Conservation (phyloP, 768 basidiomycete species). For the Lanmaoa rubissima region DNA sequence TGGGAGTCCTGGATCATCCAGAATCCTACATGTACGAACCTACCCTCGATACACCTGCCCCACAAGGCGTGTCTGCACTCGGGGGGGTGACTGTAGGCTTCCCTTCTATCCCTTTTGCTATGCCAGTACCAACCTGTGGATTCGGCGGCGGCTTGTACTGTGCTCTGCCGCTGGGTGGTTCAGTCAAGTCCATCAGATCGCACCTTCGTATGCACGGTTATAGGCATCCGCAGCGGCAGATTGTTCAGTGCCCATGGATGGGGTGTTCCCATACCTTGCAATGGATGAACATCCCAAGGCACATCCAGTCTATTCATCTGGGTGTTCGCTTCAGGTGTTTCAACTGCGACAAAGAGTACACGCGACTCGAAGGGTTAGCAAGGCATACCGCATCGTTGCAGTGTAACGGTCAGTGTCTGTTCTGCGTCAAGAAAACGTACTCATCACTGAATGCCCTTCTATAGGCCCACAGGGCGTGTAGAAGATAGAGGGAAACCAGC, state of each 20-base stretch:
- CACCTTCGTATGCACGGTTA: slow-evolving; percentile 13
- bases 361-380: slow-evolving; percentile 2
- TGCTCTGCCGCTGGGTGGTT: not conserved
- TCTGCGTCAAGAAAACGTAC: not conserved
- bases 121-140: not conserved
- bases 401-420: not conserved
- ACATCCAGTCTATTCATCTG: slow-evolving; percentile 8
- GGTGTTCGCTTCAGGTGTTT: not conserved
- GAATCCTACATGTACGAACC: too few relatives aligned
- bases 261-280: slow-evolving; percentile 2
- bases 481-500: not conserved
- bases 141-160: slow-evolving; percentile 4
- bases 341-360: slow-evolving; percentile 6
- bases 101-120: not conserved
- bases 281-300: slow-evolving; percentile 7
- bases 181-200: not conserved
- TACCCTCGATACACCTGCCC: too few relatives aligned
- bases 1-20: too few relatives aligned
- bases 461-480: not conserved
- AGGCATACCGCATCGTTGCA: not conserved
- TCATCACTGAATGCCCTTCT: not conserved
- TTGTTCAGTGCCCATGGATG: slow-evolving; percentile 8
- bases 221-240: not conserved
- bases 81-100: not conserved
- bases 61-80: not conserved